Evolutionary conservation across 148 eudicot genomes (phyloP), one percentile per base, ranked within the genome.

Genomic region (Vaccinium vitisidaea): DNA sequence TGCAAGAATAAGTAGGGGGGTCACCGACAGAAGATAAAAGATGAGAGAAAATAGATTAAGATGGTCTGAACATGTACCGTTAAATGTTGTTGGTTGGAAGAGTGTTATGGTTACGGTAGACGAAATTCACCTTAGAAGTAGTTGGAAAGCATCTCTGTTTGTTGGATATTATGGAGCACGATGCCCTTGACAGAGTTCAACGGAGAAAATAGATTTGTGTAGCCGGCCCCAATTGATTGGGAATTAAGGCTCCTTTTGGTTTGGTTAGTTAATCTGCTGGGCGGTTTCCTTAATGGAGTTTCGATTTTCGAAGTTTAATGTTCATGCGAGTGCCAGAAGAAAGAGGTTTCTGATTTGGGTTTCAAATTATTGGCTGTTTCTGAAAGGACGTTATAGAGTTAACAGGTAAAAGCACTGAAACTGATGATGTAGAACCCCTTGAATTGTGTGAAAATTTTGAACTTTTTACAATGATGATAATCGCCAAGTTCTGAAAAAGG

Each of bases 1-100:
- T 59, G 67, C 67, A 61, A 21, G 25, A 25, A 25, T 61, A 8
- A 19, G 8, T 58, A 58, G 23, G 65, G 65, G 65, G 23, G n/a
- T 8, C 1, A 19, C 10, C 2, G 9, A 19, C 7, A 19, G n/a
- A 19, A 19, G 69, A 63, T 21, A n/a, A 21, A 43, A 1, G 69
- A n/a, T 63, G 27, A 63, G 69, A n/a, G 30, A 63, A n/a, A 63
- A 63, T 63, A n/a, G 69, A 63, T n/a, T 63, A 63, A 63, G 69
- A 4, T 63, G 67, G 25, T 61, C n/a, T 63, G 69, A 11, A 21
- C 12, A 63, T 61, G 11, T 61, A 21, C n/a, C 25, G 9, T 0
- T 63, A n/a, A 4, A 21, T 63, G 25, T 1, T 10, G 69, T 61
- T 21, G 69, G n/a, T 61, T 61, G 25, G 25, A 61, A 25, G 23